Base-by-base conservation (phyloP, 2,329 filamentous ascomycete species). In the Chalara sp. region DNA sequence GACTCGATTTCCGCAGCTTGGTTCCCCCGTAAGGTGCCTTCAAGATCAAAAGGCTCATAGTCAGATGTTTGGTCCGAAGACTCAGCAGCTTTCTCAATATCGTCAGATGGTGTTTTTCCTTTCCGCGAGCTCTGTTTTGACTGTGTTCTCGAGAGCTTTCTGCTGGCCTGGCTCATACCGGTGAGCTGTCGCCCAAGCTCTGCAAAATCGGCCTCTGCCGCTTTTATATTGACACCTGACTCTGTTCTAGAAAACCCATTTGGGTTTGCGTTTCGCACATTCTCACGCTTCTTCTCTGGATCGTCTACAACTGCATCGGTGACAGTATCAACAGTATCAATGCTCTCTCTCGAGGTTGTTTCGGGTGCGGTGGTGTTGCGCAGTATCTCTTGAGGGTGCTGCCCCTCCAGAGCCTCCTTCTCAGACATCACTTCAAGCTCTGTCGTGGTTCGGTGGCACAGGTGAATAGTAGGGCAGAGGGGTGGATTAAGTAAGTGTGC, bases 1-100 rank as follows among this genome's bases (percentile, higher is more conserved):
- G 87, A 86, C 55, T 86, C 81, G 54, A 79, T 76, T 62, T 89
- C 86, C 6, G 88, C 84, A 44, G 77, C 79, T 51, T 86, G 76
- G 50, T 83, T 83, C 3, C 88, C 87, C 43, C 87, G 80, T 53
- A 95, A 72, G 4, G 84, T 83, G 6, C 74, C 69, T 66, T 95
- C 87, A 37, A 96, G 73, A 63, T 95, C 84, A 67, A 93, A 95
- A 7, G 76, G 72, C 2, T 72, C 72, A 2, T 72, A 74, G 1
- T 71, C 71, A 43, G 75, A 72, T 0, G 68, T 68, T 8, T 58
- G 52, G n/a, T 46, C 37, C 3, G 50, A 53, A 1, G 67, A 61
- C 1, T 68, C 64, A 63, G 71, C 58, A 1, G 68, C 72, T 66
- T 85, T 85, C 59, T 89, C 85, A 6, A 80, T 61, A 68, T 86